Evolutionary conservation across 345 rosid species (phyloP).

Genomic region (Pistacia integerrima): DNA sequence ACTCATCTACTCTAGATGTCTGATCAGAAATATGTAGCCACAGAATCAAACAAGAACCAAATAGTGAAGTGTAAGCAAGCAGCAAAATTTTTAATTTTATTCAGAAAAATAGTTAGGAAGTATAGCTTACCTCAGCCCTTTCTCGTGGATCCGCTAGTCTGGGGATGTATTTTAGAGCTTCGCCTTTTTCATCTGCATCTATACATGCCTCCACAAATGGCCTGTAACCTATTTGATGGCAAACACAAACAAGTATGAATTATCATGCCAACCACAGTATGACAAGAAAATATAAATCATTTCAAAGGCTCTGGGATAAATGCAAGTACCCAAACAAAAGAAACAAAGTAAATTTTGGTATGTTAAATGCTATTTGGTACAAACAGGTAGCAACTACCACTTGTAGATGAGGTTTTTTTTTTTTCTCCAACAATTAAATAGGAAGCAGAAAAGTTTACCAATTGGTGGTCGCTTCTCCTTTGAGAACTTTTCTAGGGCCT

Average conservation of each 20-base stretch:
- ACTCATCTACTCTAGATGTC: neutral
- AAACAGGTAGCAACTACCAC: constrained; percentile 19
- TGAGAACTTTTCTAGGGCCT: constrained; percentile 85
- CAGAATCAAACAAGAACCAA: neutral
- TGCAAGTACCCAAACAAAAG: neutral
- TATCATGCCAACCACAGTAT: neutral
- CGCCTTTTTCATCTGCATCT: constrained; percentile 85
- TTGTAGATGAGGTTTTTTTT: neutral
- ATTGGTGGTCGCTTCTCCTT: constrained; percentile 93
- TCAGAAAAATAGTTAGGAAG: neutral
- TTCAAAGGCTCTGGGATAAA: neutral
- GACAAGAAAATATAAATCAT: neutral
- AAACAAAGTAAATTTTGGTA: neutral
- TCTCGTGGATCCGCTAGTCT: constrained; percentile 86
- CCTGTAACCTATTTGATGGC: constrained; percentile 64
- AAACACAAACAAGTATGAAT: neutral
- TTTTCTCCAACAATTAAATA: neutral
- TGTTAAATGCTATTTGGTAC: neutral
- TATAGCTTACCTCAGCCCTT: constrained; percentile 76
- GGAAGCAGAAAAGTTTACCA: constrained; percentile 42
- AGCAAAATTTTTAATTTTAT: neutral
- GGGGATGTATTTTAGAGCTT: constrained; percentile 93
- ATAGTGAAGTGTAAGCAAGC: neutral
- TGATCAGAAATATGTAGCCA: neutral
- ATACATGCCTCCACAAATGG: constrained; percentile 97